A percentile compares a stretch with the other conserved stretches of the same genome.
Evolutionary conservation across 495 filamentous ascomycete species (phyloP).

Genomic region (Penicillium bialowiezense): DNA sequence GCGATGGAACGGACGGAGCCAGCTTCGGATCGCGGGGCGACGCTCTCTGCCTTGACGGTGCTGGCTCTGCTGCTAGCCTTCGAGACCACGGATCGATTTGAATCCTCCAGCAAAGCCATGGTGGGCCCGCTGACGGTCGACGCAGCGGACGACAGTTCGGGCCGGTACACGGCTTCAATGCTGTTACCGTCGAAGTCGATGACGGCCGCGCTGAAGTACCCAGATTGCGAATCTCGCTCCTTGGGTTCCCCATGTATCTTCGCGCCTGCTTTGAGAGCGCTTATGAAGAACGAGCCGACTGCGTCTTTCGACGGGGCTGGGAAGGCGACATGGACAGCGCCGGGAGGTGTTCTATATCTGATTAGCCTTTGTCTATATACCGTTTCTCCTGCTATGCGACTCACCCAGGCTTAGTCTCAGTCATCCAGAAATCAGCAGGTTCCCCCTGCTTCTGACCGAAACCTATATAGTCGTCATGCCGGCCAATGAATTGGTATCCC

Average conservation of each 20-base stretch:
- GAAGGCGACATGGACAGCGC: constrained; percentile 58
- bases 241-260: constrained; percentile 55
- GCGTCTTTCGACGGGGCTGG: constrained; percentile 50
- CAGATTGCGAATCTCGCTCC: constrained; percentile 46
- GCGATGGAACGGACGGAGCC: not conserved
- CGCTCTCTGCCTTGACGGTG: constrained; percentile 30
- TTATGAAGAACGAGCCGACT: constrained; percentile 58
- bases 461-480: constrained; percentile 51
- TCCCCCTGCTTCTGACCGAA: constrained; percentile 52
- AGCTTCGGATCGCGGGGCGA: constrained; percentile 25
- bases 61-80: constrained; percentile 32
- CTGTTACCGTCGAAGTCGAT: constrained; percentile 61
- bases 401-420: constrained; percentile 54
- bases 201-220: constrained; percentile 59
- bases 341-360: constrained; percentile 39
- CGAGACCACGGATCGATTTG: constrained; percentile 33
- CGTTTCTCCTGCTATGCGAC: no score
- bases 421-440: constrained; percentile 58
- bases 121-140: constrained; percentile 31
- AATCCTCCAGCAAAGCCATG: constrained; percentile 35
- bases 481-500: constrained; percentile 66
- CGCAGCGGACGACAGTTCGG: constrained; percentile 21
- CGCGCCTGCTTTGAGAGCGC: constrained; percentile 56
- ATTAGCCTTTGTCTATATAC: constrained; percentile 11
- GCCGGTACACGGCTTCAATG: constrained; percentile 58